Percentiles rank a stretch among this genome's conserved stretches.
phyloP scores from a whole-genome alignment of 1,284 basidiomycete genomes.

The Golubevia pallescens region DNA sequence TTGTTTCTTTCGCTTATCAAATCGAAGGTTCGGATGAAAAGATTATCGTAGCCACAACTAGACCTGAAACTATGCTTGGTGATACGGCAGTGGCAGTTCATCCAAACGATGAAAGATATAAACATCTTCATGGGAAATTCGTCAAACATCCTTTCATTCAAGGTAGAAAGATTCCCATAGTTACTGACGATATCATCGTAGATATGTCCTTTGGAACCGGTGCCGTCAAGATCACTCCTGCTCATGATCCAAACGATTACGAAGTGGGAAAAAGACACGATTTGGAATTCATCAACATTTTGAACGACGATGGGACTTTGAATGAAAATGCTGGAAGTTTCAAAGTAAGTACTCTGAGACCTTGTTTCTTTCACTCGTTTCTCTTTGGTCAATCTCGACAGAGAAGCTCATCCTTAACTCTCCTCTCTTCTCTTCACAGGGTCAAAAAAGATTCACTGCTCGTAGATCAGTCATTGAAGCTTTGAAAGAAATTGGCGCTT shows the following conservation, averaged over 20 bases:
- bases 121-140: constrained; percentile 93
- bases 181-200: constrained; percentile 82
- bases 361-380: too few relatives aligned
- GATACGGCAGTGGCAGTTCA: constrained; percentile 98
- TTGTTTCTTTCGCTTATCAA: constrained; percentile 92
- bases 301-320: constrained; percentile 97
- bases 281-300: constrained; percentile 90
- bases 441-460: constrained; percentile 57
- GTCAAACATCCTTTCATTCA: constrained; percentile 86
- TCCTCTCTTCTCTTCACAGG: too few relatives aligned
- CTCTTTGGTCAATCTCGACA: too few relatives aligned
- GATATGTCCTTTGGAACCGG: constrained; percentile 98
- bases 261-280: constrained; percentile 89
- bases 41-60: constrained; percentile 93
- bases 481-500: constrained; percentile 55
- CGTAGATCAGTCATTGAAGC: constrained; percentile 57
- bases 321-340: constrained; percentile 89
- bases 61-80: constrained; percentile 98
- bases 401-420: too few relatives aligned
- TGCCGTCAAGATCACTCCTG: constrained; percentile 99
- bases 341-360: constrained; percentile 67
- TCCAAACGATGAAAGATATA: constrained; percentile 91
- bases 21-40: constrained; percentile 89
- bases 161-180: constrained; percentile 83
- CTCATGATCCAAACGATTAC: constrained; percentile 97